phyloP scores from a whole-genome alignment of 768 basidiomycete species.

The Xanthoconium stramineum region DNA sequence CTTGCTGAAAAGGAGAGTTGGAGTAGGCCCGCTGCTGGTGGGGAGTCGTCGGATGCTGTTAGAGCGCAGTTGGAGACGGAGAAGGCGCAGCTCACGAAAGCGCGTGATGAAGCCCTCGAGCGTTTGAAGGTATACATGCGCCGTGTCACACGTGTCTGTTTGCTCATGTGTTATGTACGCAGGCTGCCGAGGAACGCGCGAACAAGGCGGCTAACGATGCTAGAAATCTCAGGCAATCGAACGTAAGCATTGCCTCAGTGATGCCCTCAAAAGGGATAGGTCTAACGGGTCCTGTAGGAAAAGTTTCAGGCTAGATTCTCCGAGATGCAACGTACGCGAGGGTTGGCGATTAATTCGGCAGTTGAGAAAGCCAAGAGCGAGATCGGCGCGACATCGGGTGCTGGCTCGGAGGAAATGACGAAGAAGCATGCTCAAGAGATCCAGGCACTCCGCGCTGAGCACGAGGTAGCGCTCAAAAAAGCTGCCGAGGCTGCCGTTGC shows the following conservation, averaged over 20 bases:
- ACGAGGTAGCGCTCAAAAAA: constrained; percentile 50
- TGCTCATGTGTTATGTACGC: constrained; percentile 2
- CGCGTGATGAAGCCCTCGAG: constrained; percentile 56
- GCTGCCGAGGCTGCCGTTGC: constrained; percentile 45
- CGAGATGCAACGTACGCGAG: constrained; percentile 51
- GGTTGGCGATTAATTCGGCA: constrained; percentile 53
- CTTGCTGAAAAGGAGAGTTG: constrained; percentile 54
- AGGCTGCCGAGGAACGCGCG: constrained; percentile 42
- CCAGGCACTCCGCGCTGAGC: constrained; percentile 49
- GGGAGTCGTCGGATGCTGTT: constrained; percentile 29
- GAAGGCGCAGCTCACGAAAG: constrained; percentile 53
- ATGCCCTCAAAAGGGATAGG: too few species aligned
- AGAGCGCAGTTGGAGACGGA: constrained; percentile 54
- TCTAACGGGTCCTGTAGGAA: constrained; percentile 41
- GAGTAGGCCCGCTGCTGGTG: constrained; percentile 19
- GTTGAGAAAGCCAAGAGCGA: constrained; percentile 55
- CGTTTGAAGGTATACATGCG: constrained; percentile 49
- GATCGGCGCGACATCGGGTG: constrained; percentile 24
- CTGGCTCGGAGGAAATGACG: constrained; percentile 37
- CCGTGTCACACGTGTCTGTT: background rate
- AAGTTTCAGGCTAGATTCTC: constrained; percentile 56
- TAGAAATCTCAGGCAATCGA: constrained; percentile 37
- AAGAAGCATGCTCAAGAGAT: constrained; percentile 63
- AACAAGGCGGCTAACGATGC: constrained; percentile 44
- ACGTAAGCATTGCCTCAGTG: constrained; percentile 14